Base-by-base conservation (phyloP, 2,329 filamentous ascomycete species). In the Trichoderma oligosporum region DNA sequence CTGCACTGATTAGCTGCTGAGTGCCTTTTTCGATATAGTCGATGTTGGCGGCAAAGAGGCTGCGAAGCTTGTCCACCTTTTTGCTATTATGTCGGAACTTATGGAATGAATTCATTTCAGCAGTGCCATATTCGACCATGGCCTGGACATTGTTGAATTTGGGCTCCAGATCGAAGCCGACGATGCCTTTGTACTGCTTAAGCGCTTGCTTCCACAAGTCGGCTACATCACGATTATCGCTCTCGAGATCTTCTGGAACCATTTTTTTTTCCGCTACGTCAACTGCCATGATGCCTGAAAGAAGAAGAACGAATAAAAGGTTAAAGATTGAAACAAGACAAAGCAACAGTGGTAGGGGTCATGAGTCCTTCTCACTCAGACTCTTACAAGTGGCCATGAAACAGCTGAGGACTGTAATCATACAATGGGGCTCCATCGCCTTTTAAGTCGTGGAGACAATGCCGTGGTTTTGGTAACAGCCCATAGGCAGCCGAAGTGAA, bases 121-220 rank as follows among this genome's bases (percentile, higher is more conserved):
- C 57, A 1, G 62, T 66, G 18, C 64, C 67, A 4, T 55, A 63
- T 7, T 66, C 64, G 6, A 65, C 58, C 66, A 70, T 67, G 0
- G 49, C 61, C 31, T 67, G 46, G 2, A 66, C 61, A 41, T 63
- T 68, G 24, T 65, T 61, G 25, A 67, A 70, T 29, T 70, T 67
- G 35, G 56, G 63, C 16, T 69, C 56, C 1, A 72, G 61, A 35
- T 68, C 67, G 35, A 70, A 68, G 0, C 70, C 70, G 1, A 70
- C 65, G 14, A 71, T 67, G 24, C 70, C 66, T 29, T 69, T 65
- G 57, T 71, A 72, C 25, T 54, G 51, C 45, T 67, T 66, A n/a
- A 72, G 61, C 0, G 69, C 69, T 12, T 70, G 65, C 1, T 69
- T 70, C 68, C 70, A 72, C 0, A 69, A 45, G 11, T 70, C 69